phyloP scores from a whole-genome alignment of 2,329 filamentous ascomycete genomes.

The Plenodomus lindquistii region DNA sequence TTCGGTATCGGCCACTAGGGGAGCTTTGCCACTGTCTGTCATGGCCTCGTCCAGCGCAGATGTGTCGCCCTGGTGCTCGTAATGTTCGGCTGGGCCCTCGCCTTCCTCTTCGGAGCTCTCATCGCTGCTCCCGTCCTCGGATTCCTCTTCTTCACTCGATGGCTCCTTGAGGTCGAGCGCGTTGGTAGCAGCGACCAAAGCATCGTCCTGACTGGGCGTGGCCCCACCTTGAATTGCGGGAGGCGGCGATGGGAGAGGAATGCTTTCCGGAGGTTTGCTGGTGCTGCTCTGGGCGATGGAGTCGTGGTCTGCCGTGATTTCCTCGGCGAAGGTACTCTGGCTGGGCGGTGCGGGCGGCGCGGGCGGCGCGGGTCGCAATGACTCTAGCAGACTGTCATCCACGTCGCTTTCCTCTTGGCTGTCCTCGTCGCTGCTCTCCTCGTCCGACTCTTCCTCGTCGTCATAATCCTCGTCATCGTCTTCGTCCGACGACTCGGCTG shows the following conservation, averaged over 20 bases:
- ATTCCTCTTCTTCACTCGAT: slow-evolving; percentile 25
- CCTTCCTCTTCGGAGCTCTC: slow-evolving; percentile 13
- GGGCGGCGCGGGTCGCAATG: neutral
- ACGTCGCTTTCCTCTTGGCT: slow-evolving; percentile 10
- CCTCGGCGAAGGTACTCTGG: slow-evolving; percentile 7
- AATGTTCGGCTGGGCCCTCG: slow-evolving; percentile 39
- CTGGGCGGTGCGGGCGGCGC: slow-evolving; percentile 7
- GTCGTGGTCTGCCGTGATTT: slow-evolving; percentile 2
- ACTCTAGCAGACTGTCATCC: neutral
- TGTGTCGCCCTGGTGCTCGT: slow-evolving; percentile 53
- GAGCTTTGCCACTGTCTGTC: slow-evolving; percentile 47
- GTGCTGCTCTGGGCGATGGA: slow-evolving; percentile 35
- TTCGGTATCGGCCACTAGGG: slow-evolving; percentile 48
- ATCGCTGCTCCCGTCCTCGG: slow-evolving; percentile 31
- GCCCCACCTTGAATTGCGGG: slow-evolving; percentile 6
- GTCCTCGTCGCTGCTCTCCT: slow-evolving; percentile 5
- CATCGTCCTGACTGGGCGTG: slow-evolving; percentile 13
- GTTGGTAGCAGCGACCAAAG: slow-evolving; percentile 19
- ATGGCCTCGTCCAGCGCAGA: slow-evolving; percentile 52
- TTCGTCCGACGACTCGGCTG: slow-evolving; percentile 21
- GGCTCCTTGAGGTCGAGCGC: slow-evolving; percentile 16
- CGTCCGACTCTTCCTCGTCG: slow-evolving; percentile 8
- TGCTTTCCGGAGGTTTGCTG: slow-evolving; percentile 33
- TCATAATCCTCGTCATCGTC: slow-evolving; percentile 20
- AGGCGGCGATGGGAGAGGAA: slow-evolving; percentile 7